Base-by-base conservation (phyloP, 495 filamentous ascomycete genomes). In the Pyronema domesticum region DNA sequence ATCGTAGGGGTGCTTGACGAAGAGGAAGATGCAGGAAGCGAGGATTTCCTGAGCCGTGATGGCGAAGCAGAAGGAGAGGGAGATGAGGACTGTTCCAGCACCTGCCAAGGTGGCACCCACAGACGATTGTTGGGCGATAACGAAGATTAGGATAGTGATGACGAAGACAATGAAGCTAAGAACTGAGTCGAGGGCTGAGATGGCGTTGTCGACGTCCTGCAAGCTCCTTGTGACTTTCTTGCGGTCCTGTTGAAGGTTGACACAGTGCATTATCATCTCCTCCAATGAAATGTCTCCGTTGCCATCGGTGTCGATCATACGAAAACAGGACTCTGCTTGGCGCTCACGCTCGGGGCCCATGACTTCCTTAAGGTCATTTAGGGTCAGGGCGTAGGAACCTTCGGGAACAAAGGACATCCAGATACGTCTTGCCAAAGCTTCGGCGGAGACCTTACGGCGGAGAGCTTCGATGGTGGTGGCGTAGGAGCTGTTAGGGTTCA, bases 371-470 rank as follows among this genome's bases (percentile, higher is more conserved):
- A 98, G 73, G 63, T 98, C 91, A 7, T 94, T 86, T 30, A 74
- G 66, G 57, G 74, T 88, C 30, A 98, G 72, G 6, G 83, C 70
- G 40, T 94, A 83, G 42, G 80, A 79, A 45, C 85, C 89, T 67
- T 95, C 89, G 13, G 88, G 78, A 9, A 95, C 91, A 65, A 95
- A 95, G 1, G 87, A 94, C 86, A 95, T 94, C 91, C 91, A 98
- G 55, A 98, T 79, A 65, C 91, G 81, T 58, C 79, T 81, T 6
- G 88, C 91, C 56, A 98, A 70, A 23, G 89, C 91, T 69, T 95
- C 89, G 3, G 87, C 83, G 18, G 83, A 83, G 39, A 74, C 72
- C 40, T 78, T 79, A 60, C 83, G 87, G 64, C 94, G 89, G 51
- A 98, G 73, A 2, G 89, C 91, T 59, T 93, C 78, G 8, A 93